phyloP scores from a whole-genome alignment of 164 flowering plant species.

The Vitis rotundifolia region DNA sequence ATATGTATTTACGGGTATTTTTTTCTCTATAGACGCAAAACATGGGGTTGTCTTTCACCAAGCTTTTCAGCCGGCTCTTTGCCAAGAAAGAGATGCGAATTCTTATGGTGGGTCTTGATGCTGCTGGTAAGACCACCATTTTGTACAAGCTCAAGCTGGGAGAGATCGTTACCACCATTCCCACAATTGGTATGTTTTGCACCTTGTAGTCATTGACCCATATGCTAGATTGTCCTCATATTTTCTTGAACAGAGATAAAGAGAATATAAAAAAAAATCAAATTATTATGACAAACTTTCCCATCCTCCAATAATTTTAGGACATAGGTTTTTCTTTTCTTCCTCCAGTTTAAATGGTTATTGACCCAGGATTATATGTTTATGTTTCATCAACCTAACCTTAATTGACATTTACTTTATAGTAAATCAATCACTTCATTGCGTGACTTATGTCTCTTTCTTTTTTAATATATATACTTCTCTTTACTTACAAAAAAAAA shows the following conservation, averaged over 20 bases:
- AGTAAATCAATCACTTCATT: background rate
- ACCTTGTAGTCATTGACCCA: background rate
- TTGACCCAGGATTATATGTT: too few species aligned
- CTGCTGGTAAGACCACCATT: conserved; percentile 56
- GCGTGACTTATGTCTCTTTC: background rate
- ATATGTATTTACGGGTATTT: background rate
- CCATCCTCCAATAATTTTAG: too few species aligned
- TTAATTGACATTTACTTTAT: background rate
- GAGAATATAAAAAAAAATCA: too few species aligned
- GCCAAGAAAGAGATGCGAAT: conserved; percentile 59
- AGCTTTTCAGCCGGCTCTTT: conserved; percentile 52
- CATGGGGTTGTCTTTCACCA: conserved; percentile 49
- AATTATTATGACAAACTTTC: too few species aligned
- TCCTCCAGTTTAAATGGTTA: too few species aligned
- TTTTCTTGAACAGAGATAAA: too few species aligned
- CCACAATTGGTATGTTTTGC: conserved; percentile 46
- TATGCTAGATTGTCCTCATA: too few species aligned
- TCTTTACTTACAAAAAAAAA: too few species aligned
- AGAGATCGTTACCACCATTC: conserved; percentile 55
- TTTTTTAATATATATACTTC: too few species aligned
- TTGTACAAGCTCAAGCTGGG: conserved; percentile 55
- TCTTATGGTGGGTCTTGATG: conserved; percentile 57
- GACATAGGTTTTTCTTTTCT: too few species aligned
- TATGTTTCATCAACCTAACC: too few species aligned
- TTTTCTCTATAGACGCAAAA: background rate